Evolutionary conservation across 2,329 filamentous ascomycete species (phyloP).

Genomic region (Neurospora sp.): DNA sequence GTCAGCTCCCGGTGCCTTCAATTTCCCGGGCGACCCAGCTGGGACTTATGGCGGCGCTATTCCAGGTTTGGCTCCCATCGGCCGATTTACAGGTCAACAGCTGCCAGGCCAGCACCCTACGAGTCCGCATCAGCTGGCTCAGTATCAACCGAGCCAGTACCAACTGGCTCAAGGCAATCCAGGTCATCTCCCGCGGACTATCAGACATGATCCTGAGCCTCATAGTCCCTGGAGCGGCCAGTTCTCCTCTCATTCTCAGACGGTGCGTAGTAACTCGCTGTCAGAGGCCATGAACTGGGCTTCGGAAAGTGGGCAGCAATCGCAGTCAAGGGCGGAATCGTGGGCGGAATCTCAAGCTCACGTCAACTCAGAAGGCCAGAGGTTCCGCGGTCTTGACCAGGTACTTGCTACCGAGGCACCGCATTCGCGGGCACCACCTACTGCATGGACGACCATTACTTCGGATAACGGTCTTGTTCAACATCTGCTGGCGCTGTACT

Average conservation of each 20-base stretch:
- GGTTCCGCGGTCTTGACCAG: slow-evolving; percentile 35
- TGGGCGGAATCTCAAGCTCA: slow-evolving; percentile 36
- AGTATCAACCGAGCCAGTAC: background rate
- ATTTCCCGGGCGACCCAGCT: slow-evolving; percentile 22
- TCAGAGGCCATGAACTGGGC: slow-evolving; percentile 38
- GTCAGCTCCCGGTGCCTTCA: slow-evolving; percentile 17
- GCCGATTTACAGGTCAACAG: slow-evolving; percentile 18
- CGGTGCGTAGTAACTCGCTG: slow-evolving; percentile 36
- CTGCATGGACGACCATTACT: slow-evolving; percentile 53
- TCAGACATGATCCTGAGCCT: slow-evolving; percentile 31
- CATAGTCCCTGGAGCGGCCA: slow-evolving; percentile 36
- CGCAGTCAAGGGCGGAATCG: slow-evolving; percentile 35
- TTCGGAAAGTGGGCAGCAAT: slow-evolving; percentile 27
- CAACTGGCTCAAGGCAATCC: slow-evolving; percentile 16
- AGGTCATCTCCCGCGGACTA: slow-evolving; percentile 6
- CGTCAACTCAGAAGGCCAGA: slow-evolving; percentile 21
- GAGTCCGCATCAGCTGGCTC: slow-evolving; percentile 15
- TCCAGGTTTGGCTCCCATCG: slow-evolving; percentile 20
- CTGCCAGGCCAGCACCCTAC: slow-evolving; percentile 20
- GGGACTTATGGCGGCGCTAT: slow-evolving; percentile 23
- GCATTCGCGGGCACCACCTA: slow-evolving; percentile 31
- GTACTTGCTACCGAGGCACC: slow-evolving; percentile 37
- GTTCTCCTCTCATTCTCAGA: slow-evolving; percentile 36
- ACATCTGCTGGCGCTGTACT: slow-evolving; percentile 57
- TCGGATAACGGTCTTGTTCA: slow-evolving; percentile 47